Conservation (phyloP, 169 alveolate species). For the Cryptosporidium andersoni region DNA sequence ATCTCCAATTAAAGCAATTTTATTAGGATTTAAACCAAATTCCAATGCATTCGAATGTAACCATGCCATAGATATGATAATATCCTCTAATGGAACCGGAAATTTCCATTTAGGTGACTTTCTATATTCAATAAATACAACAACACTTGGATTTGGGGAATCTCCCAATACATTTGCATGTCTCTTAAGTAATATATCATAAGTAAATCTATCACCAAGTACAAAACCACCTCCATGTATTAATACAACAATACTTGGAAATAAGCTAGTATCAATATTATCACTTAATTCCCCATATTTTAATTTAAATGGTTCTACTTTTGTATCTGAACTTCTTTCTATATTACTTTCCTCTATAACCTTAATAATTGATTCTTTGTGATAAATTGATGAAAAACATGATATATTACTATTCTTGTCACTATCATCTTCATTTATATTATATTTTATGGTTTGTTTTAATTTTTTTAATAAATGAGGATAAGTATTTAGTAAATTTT, state of each 20-base stretch:
- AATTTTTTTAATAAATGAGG: background rate
- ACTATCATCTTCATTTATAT: background rate
- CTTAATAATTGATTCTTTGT: conserved; percentile 27
- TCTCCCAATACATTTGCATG: conserved; percentile 52
- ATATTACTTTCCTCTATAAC: background rate
- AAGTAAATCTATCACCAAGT: conserved; percentile 26
- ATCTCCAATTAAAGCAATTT: conserved; percentile 46
- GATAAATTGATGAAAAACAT: conserved; percentile 9
- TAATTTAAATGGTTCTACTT: background rate
- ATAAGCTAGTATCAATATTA: background rate
- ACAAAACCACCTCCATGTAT: conserved; percentile 66
- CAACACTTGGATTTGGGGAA: conserved; percentile 14
- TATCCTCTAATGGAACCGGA: conserved; percentile 62
- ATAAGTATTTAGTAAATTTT: conserved; percentile 11
- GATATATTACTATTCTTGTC: background rate
- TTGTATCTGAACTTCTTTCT: background rate
- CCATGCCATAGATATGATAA: conserved; percentile 43
- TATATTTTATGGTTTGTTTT: conserved; percentile 4
- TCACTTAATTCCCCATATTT: background rate
- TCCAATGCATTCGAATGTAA: conserved; percentile 21
- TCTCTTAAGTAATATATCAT: conserved; percentile 4
- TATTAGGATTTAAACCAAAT: conserved; percentile 39
- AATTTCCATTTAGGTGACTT: conserved; percentile 65
- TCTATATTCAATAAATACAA: conserved; percentile 48
- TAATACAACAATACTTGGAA: conserved; percentile 29